phyloP scores from a whole-genome alignment of 1,139 yeast genomes.

The Geotrichum macrosporum region DNA sequence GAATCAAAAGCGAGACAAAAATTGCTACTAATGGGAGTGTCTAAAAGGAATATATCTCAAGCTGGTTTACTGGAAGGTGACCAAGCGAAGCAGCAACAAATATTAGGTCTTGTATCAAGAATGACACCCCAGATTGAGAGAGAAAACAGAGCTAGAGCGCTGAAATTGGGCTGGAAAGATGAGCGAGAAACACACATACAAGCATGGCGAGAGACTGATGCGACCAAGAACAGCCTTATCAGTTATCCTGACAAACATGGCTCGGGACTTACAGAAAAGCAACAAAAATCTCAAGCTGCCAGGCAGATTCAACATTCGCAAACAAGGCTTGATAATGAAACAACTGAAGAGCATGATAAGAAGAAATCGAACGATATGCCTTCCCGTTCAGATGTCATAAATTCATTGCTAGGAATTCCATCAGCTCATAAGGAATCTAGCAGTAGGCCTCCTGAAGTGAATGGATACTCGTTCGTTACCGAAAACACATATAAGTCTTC shows the following conservation, averaged over 20 bases:
- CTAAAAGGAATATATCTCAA: conserved; percentile 3
- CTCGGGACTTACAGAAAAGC: conserved; percentile 13
- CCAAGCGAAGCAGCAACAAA: neutral
- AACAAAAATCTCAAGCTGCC: conserved; percentile 12
- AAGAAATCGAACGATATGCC: neutral
- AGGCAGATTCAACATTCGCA: conserved; percentile 25
- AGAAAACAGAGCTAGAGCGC: conserved; percentile 14
- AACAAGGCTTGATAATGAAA: conserved; percentile 22
- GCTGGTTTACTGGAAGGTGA: conserved; percentile 3
- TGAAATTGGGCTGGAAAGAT: conserved; percentile 22
- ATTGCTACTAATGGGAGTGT: conserved; percentile 12
- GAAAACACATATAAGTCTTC: conserved; percentile 20
- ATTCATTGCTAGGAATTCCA: neutral
- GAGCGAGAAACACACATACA: conserved; percentile 19
- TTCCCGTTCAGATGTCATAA: neutral
- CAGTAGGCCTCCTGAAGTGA: conserved; percentile 20
- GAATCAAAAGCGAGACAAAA: conserved; percentile 25
- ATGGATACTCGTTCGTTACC: conserved; percentile 25
- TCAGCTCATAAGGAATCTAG: neutral
- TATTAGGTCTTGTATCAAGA: conserved; percentile 9
- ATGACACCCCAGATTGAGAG: conserved; percentile 17
- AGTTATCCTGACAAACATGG: conserved; percentile 24
- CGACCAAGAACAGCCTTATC: conserved; percentile 30
- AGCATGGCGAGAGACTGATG: conserved; percentile 18
- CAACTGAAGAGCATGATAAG: neutral